phyloP scores from a whole-genome alignment of 495 filamentous ascomycete genomes.

The Penicillium canariense region DNA sequence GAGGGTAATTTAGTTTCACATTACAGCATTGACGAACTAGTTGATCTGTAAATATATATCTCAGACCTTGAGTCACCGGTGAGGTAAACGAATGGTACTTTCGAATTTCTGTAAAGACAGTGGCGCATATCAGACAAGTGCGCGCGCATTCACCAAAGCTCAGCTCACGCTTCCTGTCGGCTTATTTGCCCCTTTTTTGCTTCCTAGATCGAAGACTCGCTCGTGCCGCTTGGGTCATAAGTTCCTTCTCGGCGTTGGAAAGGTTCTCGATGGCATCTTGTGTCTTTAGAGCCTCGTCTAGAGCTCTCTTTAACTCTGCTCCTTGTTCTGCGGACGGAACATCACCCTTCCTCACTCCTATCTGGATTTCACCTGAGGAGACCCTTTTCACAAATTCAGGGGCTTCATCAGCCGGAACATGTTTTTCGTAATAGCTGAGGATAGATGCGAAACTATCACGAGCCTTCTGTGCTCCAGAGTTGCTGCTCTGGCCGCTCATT shows the following conservation, averaged over 20 bases:
- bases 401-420: neutral
- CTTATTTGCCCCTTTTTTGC: neutral
- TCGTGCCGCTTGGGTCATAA: neutral
- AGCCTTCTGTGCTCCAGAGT: neutral
- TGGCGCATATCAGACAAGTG: no score
- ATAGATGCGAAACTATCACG: neutral
- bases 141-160: neutral
- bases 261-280: neutral
- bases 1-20: neutral
- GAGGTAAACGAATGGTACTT: neutral
- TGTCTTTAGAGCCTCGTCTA: neutral
- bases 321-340: neutral
- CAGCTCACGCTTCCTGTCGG: neutral
- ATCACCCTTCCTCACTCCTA: neutral
- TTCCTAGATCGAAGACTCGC: neutral
- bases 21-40: slow-evolving; percentile 1
- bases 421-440: neutral
- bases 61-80: neutral
- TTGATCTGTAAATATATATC: neutral
- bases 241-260: neutral
- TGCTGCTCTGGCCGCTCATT: neutral
- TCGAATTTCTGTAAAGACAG: neutral
- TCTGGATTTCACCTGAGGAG: neutral
- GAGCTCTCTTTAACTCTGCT: neutral
- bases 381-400: neutral